phyloP scores from a whole-genome alignment of 305 asterid genomes.

The Fraxinus paxiana region DNA sequence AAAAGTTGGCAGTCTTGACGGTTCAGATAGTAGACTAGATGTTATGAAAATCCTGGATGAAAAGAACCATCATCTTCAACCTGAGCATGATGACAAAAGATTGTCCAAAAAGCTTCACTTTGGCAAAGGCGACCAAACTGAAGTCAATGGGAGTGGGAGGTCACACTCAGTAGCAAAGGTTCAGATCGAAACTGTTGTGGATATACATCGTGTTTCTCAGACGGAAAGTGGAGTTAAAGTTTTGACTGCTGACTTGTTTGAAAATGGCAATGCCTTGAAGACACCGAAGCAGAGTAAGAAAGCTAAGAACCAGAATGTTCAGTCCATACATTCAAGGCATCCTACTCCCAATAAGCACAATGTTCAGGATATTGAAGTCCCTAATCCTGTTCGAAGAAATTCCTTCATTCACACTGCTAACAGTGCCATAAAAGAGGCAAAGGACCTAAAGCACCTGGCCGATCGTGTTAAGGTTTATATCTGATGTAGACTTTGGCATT shows the following conservation, averaged over 20 bases:
- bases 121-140: constrained; percentile 33
- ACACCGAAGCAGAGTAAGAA: constrained; percentile 37
- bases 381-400: constrained; percentile 75
- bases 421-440: constrained; percentile 83
- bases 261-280: constrained; percentile 38
- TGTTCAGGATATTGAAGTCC: constrained; percentile 57
- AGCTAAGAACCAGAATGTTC: constrained; percentile 36
- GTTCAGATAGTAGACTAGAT: constrained; percentile 24
- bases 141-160: constrained; percentile 47
- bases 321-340: constrained; percentile 31
- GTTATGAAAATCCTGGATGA: constrained; percentile 41
- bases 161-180: constrained; percentile 53
- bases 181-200: constrained; percentile 47
- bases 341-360: constrained; percentile 49
- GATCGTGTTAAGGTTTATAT: constrained; percentile 72
- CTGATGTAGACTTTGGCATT: constrained; percentile 14
- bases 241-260: constrained; percentile 31
- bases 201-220: constrained; percentile 33
- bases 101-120: constrained; percentile 36
- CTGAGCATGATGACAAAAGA: constrained; percentile 47
- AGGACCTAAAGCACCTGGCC: constrained; percentile 85
- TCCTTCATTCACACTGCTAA: constrained; percentile 76
- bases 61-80: constrained; percentile 38
- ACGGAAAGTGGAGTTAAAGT: constrained; percentile 45
- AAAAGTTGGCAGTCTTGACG: constrained; percentile 38